These are phyloP conservation scores for Hypoxylon sp. DNA, from an alignment of 2,329 filamentous ascomycete genomes.

Conservation along the genomic window DNA sequence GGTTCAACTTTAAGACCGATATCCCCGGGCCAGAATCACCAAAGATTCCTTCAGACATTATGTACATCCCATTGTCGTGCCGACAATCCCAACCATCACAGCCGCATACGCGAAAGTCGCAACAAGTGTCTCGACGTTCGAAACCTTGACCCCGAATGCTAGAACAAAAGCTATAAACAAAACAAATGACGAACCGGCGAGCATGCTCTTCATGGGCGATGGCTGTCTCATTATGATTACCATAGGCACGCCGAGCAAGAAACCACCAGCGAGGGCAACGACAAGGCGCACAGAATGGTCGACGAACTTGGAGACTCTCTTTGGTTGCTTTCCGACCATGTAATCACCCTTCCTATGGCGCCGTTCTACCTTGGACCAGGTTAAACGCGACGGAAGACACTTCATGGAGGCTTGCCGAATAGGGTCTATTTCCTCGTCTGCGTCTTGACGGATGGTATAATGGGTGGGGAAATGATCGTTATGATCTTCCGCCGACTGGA, in stretches of 20 bases:
- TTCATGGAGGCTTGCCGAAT: conserved; percentile 6
- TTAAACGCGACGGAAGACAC: background rate
- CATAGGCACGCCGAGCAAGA: background rate
- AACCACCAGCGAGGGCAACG: background rate
- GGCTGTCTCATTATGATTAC: background rate
- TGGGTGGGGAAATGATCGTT: background rate
- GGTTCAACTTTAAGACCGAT: too few species aligned
- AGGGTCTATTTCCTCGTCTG: background rate
- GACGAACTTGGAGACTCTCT: conserved; percentile 2
- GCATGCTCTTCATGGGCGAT: background rate
- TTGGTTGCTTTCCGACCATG: background rate
- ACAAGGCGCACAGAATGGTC: conserved; percentile 6
- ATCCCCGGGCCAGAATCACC: too few species aligned
- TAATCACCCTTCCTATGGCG: background rate
- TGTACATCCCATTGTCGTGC: background rate
- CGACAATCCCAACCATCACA: conserved; percentile 1
- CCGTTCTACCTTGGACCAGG: conserved; percentile 9
- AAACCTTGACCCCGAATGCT: conserved; percentile 9
- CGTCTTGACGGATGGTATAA: background rate
- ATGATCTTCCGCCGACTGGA: background rate
- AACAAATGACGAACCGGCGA: background rate
- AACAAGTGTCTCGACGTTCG: conserved; percentile 15
- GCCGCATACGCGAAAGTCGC: conserved; percentile 10
- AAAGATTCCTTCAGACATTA: background rate
- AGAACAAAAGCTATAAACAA: conserved; percentile 5